Evolutionary conservation across 768 basidiomycete species (phyloP), one percentile per base, ranked within the genome.

Genomic region (Glaciozyma martinii): DNA sequence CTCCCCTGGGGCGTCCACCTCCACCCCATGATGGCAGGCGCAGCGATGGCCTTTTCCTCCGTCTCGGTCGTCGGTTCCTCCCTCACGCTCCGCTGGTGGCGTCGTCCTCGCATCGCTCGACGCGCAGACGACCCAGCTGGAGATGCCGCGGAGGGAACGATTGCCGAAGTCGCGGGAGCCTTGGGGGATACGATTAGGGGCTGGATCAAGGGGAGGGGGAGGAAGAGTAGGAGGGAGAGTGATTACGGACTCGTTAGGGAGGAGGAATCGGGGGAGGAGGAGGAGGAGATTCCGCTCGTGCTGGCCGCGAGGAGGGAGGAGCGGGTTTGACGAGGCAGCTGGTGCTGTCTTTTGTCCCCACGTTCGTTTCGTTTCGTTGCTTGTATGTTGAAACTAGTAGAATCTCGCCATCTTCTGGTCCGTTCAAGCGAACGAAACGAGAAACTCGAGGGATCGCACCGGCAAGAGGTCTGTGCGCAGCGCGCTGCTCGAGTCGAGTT

Each of bases 1-100:
- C 81, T 98, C 18, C 95, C 95, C 0, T 82, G 90, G 75, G 91
- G 91, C 19, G 70, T 94, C 33, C 90, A 92, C 76, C 85, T 98
- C 75, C 95, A 92, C 72, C 95, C 95, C 13, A 98, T 98, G 94
- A 84, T 92, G 79, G 91, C 95, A 0, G 94, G 90, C n/a, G 90
- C 87, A 4, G 93, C 93, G 32, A 99, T 99, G 95, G 95, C 95
- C 30, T 92, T 91, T 76, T 93, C 90, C 42, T 90, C 87, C 71
- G 94, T 98, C 44, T 92, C 89, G 70, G 95, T 99, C 59, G 94
- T 99, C 21, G 84, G 83, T 32, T 91, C 89, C 65, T 92, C 89
- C 65, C 78, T 98, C 74, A 83, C 88, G 54, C 80, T 99, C 67
- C 86, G 82, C 74, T 85, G 86, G 82, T 94, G 91, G 91, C 81